Percentiles rank a stretch among this genome's conserved stretches.
phyloP scores from a whole-genome alignment of 805 yeast species.

The Wickerhamiella azyma region DNA sequence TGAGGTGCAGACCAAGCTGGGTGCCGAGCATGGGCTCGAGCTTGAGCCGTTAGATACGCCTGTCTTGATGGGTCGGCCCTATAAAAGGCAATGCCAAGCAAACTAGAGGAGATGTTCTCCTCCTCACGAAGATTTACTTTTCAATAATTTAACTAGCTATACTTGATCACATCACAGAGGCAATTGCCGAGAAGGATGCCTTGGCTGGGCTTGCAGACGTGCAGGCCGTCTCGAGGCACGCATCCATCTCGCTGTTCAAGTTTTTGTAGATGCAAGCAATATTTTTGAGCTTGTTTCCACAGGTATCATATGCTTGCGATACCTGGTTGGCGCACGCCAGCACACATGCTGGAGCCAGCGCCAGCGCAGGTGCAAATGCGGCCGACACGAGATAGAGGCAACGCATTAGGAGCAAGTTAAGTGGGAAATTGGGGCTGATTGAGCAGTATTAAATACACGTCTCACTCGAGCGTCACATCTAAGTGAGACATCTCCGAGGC shows the following conservation, averaged over 20 bases:
- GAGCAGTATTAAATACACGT: no score
- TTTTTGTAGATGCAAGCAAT: background rate
- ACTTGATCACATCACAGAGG: background rate
- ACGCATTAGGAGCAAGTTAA: no score
- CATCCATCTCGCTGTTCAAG: background rate
- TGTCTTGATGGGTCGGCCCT: no score
- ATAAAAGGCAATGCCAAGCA: background rate
- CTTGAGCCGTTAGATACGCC: no score
- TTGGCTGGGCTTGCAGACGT: background rate
- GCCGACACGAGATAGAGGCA: no score
- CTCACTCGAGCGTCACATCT: no score
- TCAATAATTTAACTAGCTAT: background rate
- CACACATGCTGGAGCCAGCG: background rate
- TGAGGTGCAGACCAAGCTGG: no score
- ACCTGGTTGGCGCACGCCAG: background rate
- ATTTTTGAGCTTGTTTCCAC: background rate
- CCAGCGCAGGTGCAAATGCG: background rate
- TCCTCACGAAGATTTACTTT: background rate
- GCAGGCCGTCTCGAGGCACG: background rate
- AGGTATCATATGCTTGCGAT: background rate
- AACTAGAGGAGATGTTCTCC: background rate
- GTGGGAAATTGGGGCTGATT: no score
- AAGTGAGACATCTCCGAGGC: no score
- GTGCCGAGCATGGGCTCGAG: no score
- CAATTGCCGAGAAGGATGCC: background rate